Evolutionary conservation across 148 eudicot species (phyloP), one percentile per base, ranked within the genome.

Genomic region (Chenopodium berlandieri): DNA sequence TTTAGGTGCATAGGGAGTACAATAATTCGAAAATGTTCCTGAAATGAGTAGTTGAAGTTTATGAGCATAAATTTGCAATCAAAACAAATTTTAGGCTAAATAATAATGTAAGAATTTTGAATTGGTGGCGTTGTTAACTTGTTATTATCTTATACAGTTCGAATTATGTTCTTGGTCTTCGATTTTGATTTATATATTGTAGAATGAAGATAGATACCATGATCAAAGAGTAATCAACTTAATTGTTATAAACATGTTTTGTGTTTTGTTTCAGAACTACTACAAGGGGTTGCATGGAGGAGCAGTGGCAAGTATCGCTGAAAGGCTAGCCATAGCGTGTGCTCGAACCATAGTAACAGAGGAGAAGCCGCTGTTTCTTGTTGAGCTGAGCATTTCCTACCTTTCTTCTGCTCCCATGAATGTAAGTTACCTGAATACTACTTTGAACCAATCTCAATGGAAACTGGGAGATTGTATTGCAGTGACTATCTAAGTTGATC

Each of bases 261-360:
- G 48, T 50, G 30, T 72, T 54, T 79, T 79, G 12, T 79, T 22
- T 82, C 32, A 94, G 98, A 94, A 94, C 46, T 50, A 0, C 27
- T 91, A 90, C 75, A 84, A 88, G 7, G 94, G 94, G 80, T 83
- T 95, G 84, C 95, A 95, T 84, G 98, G 98, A 77, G 97, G 96
- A 79, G 91, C 84, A 54, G 92, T 93, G 79, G 96, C 90, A n/a
- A 82, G 89, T 52, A 84, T 91, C 44, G 93, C 91, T 6, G 92
- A 91, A 83, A 86, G 87, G 82, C 84, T 95, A 67, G 88, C 93
- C 50, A 84, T 82, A 71, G 98, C 94, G 47, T 92, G 98, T 86
- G 97, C 92, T 78, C 87, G 93, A 86, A 95, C 97, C 46, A 87
- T 93, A 31, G 97, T 93, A 7, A 83, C 91, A 1, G 85, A 93